A percentile compares a stretch with the other conserved stretches of the same genome.
Conservation (phyloP, 495 filamentous ascomycete species). For the Cudoniella acicularis region DNA sequence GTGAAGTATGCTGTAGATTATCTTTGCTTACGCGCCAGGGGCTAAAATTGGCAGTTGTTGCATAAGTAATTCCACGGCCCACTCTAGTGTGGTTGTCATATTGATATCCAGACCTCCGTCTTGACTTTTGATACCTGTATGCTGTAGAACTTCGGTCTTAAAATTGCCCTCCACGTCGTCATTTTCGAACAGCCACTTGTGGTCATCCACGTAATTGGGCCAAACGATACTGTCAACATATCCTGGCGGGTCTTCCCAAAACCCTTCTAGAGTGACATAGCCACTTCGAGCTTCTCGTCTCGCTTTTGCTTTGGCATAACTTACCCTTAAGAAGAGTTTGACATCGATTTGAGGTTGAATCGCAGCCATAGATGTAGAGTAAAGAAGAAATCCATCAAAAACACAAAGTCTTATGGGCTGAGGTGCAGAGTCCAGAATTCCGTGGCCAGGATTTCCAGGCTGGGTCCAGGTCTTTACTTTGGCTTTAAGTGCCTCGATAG, state of each 20-base stretch:
- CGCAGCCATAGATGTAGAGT: constrained; percentile 38
- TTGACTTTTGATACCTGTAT: constrained; percentile 44
- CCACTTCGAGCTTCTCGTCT: constrained; percentile 70
- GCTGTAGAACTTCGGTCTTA: constrained; percentile 37
- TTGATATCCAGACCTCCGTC: constrained; percentile 37
- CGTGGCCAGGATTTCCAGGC: constrained; percentile 32
- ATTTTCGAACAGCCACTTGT: constrained; percentile 68
- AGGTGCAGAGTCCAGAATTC: constrained; percentile 1
- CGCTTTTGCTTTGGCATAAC: constrained; percentile 53
- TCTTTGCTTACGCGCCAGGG: background rate
- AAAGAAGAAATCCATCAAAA: constrained; percentile 85
- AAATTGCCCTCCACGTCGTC: constrained; percentile 56
- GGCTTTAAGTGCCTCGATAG: constrained; percentile 34
- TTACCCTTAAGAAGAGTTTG: constrained; percentile 68
- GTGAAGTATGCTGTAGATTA: background rate
- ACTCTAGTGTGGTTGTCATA: constrained; percentile 46
- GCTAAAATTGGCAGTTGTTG: constrained; percentile 23
- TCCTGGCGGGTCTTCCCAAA: constrained; percentile 89
- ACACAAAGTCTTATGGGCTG: constrained; percentile 46
- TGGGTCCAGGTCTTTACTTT: constrained; percentile 39
- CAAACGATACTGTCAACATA: constrained; percentile 95
- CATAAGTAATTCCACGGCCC: constrained; percentile 52
- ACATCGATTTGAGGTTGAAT: constrained; percentile 63
- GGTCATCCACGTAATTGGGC: constrained; percentile 82
- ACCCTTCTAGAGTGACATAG: constrained; percentile 86